These are phyloP conservation scores for Fusarium metavorans DNA, from an alignment of 2,329 filamentous ascomycete species.

Conservation along the genomic window DNA sequence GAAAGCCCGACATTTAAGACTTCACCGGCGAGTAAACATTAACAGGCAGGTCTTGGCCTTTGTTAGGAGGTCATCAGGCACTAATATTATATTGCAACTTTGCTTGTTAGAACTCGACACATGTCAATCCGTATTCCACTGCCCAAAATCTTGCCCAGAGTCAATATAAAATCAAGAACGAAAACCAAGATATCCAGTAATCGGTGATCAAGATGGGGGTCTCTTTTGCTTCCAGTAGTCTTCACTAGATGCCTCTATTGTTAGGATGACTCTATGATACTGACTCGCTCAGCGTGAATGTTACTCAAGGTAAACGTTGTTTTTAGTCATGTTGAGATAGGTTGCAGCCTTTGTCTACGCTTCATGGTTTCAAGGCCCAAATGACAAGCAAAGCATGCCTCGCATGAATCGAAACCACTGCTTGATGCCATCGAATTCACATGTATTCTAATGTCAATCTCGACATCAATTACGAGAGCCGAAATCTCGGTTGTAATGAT, in stretches of 20 bases:
- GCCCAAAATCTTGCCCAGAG: neutral
- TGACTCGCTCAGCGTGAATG: too few species aligned
- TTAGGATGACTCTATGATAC: neutral
- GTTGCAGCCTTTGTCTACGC: too few species aligned
- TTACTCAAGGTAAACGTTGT: too few species aligned
- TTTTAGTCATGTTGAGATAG: too few species aligned
- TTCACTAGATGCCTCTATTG: neutral
- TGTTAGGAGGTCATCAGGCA: neutral
- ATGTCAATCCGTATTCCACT: neutral
- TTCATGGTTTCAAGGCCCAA: too few species aligned
- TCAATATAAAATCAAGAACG: neutral
- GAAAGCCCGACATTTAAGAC: neutral
- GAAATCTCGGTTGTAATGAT: too few species aligned
- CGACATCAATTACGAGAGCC: too few species aligned
- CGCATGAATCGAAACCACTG: too few species aligned
- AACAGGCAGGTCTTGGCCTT: neutral
- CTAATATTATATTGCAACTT: neutral
- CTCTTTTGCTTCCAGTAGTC: neutral
- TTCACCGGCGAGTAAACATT: neutral
- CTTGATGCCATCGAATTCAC: too few species aligned
- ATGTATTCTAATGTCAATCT: too few species aligned
- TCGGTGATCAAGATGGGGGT: neutral
- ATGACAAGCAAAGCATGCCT: too few species aligned
- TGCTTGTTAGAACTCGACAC: neutral
- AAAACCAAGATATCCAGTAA: neutral